Conservation (phyloP, 1,139 yeast species). For the Blastobotrys arbuscula region DNA sequence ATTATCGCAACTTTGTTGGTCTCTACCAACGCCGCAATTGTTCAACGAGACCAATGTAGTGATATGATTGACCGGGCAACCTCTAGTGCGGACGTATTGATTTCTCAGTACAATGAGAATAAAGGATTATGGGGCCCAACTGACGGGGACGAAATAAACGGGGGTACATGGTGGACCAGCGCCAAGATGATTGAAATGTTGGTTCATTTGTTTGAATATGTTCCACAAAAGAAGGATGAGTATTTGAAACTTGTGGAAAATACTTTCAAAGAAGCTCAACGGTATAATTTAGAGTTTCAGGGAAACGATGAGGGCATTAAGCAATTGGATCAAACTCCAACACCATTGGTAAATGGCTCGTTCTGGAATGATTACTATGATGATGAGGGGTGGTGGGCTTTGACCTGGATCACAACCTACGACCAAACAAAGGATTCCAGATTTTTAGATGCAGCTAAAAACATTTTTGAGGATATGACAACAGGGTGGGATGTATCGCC, state of each 20-base stretch:
- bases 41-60: background rate
- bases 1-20: background rate
- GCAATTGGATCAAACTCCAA: constrained; percentile 1
- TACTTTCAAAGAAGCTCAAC: constrained; percentile 10
- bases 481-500: constrained; percentile 16
- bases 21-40: background rate
- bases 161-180: constrained; percentile 13
- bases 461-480: constrained; percentile 16
- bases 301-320: constrained; percentile 3
- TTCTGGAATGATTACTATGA: constrained; percentile 19
- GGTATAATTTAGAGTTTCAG: constrained; percentile 6
- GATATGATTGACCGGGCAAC: constrained; percentile 3
- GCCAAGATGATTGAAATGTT: constrained; percentile 8
- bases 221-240: background rate
- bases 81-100: constrained; percentile 5
- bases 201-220: constrained; percentile 3
- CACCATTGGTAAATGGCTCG: constrained; percentile 15
- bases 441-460: constrained; percentile 17
- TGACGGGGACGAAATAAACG: constrained; percentile 3
- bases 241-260: constrained; percentile 1
- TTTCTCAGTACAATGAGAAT: constrained; percentile 1
- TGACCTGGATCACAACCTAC: constrained; percentile 19
- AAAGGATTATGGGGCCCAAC: constrained; percentile 11
- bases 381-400: constrained; percentile 23
- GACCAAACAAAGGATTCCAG: constrained; percentile 15